Conservation (phyloP, 345 rosid genomes). For the Citrus australasica region DNA sequence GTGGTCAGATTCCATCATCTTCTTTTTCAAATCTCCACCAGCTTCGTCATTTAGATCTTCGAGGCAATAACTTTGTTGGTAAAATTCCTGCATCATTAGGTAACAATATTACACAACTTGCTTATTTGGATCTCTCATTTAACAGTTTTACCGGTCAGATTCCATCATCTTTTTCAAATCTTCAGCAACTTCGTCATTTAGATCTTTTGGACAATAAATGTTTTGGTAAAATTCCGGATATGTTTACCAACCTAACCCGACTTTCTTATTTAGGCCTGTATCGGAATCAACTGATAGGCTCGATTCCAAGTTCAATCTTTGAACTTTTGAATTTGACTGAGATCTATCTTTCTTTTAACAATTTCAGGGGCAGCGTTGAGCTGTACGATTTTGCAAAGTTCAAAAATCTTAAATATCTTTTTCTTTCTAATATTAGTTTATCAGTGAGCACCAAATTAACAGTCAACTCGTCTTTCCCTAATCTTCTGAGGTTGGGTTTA, state of each 20-base stretch:
- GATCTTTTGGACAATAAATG: background rate
- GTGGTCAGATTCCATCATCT: constrained; percentile 8
- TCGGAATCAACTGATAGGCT: background rate
- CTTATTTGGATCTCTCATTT: background rate
- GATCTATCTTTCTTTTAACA: no score
- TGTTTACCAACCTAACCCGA: background rate
- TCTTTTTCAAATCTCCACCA: background rate
- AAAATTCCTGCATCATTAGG: no score
- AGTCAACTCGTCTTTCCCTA: no score
- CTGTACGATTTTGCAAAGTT: constrained; percentile 8
- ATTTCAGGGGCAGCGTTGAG: no score
- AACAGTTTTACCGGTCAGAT: constrained; percentile 20
- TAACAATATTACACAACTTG: no score
- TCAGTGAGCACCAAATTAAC: no score
- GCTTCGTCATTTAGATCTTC: background rate
- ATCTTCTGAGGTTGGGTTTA: no score
- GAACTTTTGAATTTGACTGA: background rate
- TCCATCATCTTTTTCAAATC: background rate
- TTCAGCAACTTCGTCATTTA: background rate
- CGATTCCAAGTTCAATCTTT: background rate
- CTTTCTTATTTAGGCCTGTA: background rate
- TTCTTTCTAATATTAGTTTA: no score
- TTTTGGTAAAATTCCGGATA: constrained; percentile 17
- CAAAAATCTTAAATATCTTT: no score
- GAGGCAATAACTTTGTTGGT: constrained; percentile 6